Evolutionary conservation across 495 filamentous ascomycete species (phyloP).

Genomic region (Lineolata rhizophorae): DNA sequence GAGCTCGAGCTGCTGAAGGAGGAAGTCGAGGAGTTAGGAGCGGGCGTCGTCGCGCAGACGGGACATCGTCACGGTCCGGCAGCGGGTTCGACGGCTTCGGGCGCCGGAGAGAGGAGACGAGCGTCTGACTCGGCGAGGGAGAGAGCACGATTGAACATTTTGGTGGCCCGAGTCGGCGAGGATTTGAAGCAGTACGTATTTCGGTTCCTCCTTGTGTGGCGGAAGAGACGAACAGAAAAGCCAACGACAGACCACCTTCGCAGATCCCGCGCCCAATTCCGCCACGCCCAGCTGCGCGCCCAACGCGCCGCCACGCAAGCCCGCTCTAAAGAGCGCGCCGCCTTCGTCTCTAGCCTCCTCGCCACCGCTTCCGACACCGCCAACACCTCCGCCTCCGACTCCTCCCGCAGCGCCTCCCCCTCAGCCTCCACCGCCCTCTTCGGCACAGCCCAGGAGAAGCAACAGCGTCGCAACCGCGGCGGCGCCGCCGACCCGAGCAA

Average conservation of each 20-base stretch:
- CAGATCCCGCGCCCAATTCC: slow-evolving; percentile 55
- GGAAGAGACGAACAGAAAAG: no score
- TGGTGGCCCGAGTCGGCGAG: slow-evolving; percentile 35
- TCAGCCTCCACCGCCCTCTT: slow-evolving; percentile 10
- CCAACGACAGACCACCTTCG: not conserved
- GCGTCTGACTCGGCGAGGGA: slow-evolving; percentile 16
- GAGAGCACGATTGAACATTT: slow-evolving; percentile 35
- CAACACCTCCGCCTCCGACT: no score
- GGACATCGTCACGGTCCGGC: slow-evolving; percentile 21
- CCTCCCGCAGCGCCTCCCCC: no score
- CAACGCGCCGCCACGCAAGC: slow-evolving; percentile 54
- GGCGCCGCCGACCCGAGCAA: no score
- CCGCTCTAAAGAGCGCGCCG: slow-evolving; percentile 49
- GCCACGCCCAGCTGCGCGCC: slow-evolving; percentile 64
- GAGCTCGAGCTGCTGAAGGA: slow-evolving; percentile 65
- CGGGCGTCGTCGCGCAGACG: slow-evolving; percentile 18
- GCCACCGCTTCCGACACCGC: no score
- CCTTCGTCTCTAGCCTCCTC: slow-evolving; percentile 41
- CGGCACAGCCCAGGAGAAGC: slow-evolving; percentile 4
- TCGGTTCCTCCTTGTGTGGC: no score
- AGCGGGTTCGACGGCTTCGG: slow-evolving; percentile 13
- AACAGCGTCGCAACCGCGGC: no score
- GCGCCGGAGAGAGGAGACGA: not conserved
- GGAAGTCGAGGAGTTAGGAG: slow-evolving; percentile 46
- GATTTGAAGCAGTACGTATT: slow-evolving; percentile 45